A percentile compares a stretch with the other conserved stretches of the same genome.
phyloP scores from a whole-genome alignment of 352 stramenopile species.

The Hyaloperonospora arabidopsidis region DNA sequence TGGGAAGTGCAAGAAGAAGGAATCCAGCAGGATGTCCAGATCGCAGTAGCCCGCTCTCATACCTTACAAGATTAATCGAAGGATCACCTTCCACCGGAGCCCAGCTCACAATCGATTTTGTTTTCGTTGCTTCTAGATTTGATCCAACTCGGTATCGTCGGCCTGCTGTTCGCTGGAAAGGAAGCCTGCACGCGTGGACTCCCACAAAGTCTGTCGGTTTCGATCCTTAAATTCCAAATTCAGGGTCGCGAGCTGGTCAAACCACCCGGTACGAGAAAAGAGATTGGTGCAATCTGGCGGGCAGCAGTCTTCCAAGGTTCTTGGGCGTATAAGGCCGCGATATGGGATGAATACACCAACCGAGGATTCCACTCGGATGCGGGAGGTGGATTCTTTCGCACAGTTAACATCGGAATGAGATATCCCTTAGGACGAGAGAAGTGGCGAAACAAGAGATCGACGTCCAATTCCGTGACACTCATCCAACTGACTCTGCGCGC shows the following conservation, averaged over 20 bases:
- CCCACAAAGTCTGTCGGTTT: constrained; percentile 1
- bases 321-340: not conserved
- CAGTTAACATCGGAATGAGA: not conserved
- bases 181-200: not conserved
- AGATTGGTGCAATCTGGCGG: not conserved
- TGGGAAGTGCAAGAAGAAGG: not conserved
- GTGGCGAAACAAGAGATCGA: not conserved
- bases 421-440: not conserved
- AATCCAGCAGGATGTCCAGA: constrained; percentile 4
- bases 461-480: not conserved
- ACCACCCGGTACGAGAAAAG: not conserved
- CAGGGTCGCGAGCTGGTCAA: not conserved
- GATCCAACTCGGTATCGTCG: no score
- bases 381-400: not conserved
- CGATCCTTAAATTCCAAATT: not conserved
- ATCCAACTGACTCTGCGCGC: no score
- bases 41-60: not conserved
- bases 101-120: no score
- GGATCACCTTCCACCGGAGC: no score
- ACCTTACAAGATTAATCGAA: not conserved
- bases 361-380: not conserved
- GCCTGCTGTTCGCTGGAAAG: not conserved
- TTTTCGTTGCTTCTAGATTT: no score
- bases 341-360: not conserved
- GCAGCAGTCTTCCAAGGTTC: not conserved